Conservation (phyloP, 1,284 basidiomycete species). For the Trametes versicolor region DNA sequence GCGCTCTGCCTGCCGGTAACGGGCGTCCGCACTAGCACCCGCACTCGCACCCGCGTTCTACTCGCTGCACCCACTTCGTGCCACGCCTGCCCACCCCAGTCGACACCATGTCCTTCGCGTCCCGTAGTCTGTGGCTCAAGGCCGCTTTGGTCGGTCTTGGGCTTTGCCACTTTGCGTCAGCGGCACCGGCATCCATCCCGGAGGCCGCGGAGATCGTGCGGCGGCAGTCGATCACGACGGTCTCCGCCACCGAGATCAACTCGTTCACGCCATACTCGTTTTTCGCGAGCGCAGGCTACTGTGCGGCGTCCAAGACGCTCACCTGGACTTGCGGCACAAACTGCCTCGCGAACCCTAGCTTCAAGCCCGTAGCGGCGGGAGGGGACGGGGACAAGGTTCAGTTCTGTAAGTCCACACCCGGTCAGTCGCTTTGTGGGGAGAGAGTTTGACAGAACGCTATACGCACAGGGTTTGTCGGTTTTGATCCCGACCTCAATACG, state of each 20-base stretch:
- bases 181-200: conserved; percentile 31
- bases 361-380: conserved; percentile 66
- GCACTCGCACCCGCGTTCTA: conserved; percentile 15
- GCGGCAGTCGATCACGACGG: conserved; percentile 48
- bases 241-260: conserved; percentile 53
- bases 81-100: neutral
- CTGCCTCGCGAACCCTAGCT: conserved; percentile 62
- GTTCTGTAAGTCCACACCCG: conserved; percentile 48
- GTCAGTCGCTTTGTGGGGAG: neutral
- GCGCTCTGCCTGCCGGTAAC: conserved; percentile 1
- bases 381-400: conserved; percentile 64
- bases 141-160: conserved; percentile 8
- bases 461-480: conserved; percentile 55
- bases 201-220: conserved; percentile 13
- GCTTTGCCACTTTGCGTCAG: conserved; percentile 13
- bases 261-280: conserved; percentile 62
- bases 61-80: neutral
- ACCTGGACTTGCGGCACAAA: conserved; percentile 66
- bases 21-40: conserved; percentile 1
- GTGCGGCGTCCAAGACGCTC: conserved; percentile 53
- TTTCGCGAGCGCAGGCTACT: conserved; percentile 67
- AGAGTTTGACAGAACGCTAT: neutral
- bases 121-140: conserved; percentile 1
- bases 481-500: conserved; percentile 50
- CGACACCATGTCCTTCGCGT: neutral